A percentile compares a stretch with the other conserved stretches of the same genome.
Evolutionary conservation across 202 grass and related monocot genomes (phyloP).

Genomic region (Alloteropsis angusta): DNA sequence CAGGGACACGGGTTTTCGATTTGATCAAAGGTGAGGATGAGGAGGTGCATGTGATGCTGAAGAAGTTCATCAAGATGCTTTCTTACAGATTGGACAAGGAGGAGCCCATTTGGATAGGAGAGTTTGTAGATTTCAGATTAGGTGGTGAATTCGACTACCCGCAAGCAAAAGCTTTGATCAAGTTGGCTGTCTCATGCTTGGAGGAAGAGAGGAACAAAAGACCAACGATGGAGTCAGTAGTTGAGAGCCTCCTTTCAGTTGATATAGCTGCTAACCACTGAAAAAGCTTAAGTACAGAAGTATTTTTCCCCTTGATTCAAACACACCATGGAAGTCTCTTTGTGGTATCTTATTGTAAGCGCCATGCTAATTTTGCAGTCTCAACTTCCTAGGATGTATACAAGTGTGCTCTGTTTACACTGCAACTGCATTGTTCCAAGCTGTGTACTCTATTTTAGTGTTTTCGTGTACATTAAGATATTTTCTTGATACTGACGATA

Average conservation of each 20-base stretch:
- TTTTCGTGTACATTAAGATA: background rate
- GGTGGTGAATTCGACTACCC: slow-evolving; percentile 29
- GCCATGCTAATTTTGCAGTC: background rate
- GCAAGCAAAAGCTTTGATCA: slow-evolving; percentile 36
- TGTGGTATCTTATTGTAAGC: background rate
- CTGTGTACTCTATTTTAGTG: background rate
- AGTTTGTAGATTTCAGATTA: slow-evolving; percentile 40
- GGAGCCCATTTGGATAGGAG: slow-evolving; percentile 37
- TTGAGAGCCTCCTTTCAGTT: slow-evolving; percentile 31
- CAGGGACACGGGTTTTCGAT: slow-evolving; percentile 32
- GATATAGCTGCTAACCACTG: slow-evolving; percentile 8
- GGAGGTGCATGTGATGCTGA: slow-evolving; percentile 23
- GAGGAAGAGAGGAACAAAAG: slow-evolving; percentile 48
- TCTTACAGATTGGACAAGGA: slow-evolving; percentile 11
- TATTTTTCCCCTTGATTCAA: background rate
- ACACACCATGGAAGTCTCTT: background rate
- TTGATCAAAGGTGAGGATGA: slow-evolving; percentile 21
- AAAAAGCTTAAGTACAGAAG: background rate
- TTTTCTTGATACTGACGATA: background rate
- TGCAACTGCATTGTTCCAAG: background rate
- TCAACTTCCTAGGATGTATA: background rate
- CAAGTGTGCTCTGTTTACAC: background rate
- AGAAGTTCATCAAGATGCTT: slow-evolving; percentile 30
- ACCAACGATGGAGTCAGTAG: slow-evolving; percentile 40
- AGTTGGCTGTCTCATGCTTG: slow-evolving; percentile 45